Conservation (phyloP, 768 basidiomycete species). For the Myochromella boudieri region DNA sequence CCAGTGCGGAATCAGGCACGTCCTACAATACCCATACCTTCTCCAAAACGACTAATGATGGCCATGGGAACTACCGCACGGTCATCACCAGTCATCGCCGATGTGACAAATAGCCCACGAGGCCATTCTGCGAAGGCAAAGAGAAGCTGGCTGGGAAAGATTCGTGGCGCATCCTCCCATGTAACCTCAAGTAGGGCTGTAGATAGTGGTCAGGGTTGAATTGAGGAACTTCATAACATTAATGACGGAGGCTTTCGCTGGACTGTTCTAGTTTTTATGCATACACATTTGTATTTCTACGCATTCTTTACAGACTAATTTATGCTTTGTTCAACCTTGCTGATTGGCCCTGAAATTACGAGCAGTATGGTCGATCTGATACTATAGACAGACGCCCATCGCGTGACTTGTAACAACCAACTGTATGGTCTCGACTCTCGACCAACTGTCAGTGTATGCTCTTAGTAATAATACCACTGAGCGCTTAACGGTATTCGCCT, state of each 20-base stretch:
- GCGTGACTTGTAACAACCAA: too few relatives aligned
- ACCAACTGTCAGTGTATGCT: too few relatives aligned
- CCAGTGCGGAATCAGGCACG: slow-evolving; percentile 59
- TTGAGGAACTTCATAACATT: slow-evolving; percentile 14
- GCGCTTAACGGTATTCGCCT: too few relatives aligned
- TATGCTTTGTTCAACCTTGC: neutral
- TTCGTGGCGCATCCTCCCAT: slow-evolving; percentile 47
- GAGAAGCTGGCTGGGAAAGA: slow-evolving; percentile 73
- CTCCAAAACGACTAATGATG: slow-evolving; percentile 48
- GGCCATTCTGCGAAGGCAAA: slow-evolving; percentile 46
- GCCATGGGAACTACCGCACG: slow-evolving; percentile 22
- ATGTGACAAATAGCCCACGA: slow-evolving; percentile 71
- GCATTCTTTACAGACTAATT: slow-evolving; percentile 9
- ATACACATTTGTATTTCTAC: slow-evolving; percentile 30
- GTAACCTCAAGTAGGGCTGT: slow-evolving; percentile 19
- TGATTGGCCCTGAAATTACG: too few relatives aligned
- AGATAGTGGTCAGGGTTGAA: slow-evolving; percentile 18
- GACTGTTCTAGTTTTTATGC: slow-evolving; percentile 21
- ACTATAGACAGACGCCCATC: too few relatives aligned
- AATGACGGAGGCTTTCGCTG: slow-evolving; percentile 14
- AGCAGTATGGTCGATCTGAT: too few relatives aligned
- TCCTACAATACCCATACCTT: slow-evolving; percentile 38
- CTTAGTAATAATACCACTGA: too few relatives aligned
- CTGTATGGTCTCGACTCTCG: too few relatives aligned
- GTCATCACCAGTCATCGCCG: slow-evolving; percentile 41